Conservation (phyloP, 2,329 filamentous ascomycete species). For the Fusarium compactum region DNA sequence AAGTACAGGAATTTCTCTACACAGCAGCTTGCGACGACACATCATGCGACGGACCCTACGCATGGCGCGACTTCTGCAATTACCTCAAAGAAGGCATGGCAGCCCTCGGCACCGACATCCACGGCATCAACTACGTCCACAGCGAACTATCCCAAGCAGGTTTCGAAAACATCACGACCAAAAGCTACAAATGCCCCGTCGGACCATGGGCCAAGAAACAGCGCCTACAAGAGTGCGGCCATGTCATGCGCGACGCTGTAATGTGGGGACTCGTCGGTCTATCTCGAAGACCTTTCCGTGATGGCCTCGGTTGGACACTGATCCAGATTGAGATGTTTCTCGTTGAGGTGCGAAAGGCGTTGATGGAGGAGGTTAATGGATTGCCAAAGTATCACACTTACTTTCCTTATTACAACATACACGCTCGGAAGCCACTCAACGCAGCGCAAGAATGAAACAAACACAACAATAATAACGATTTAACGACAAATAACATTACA, state of each 20-base stretch:
- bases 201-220: conserved; percentile 61
- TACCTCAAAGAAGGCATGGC: conserved; percentile 57
- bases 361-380: conserved; percentile 52
- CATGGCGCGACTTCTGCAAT: conserved; percentile 60
- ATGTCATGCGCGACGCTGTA: conserved; percentile 59
- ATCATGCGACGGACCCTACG: conserved; percentile 58
- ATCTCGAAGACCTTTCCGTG: conserved; percentile 54
- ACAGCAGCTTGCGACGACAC: conserved; percentile 59
- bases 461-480: conserved; percentile 25
- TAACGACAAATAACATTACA: conserved; percentile 18
- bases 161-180: conserved; percentile 56
- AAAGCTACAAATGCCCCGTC: conserved; percentile 61
- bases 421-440: conserved; percentile 54
- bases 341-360: conserved; percentile 55
- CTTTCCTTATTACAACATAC: conserved; percentile 56
- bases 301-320: conserved; percentile 56
- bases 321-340: conserved; percentile 60
- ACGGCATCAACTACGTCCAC: conserved; percentile 54
- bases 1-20: conserved; percentile 62
- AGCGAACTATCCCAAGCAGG: conserved; percentile 56
- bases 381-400: conserved; percentile 55
- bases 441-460: not conserved
- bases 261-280: conserved; percentile 57
- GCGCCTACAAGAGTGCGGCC: conserved; percentile 59
- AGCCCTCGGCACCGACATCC: conserved; percentile 57